Conservation (phyloP, 2,329 filamentous ascomycete species). For the Drechmeria coniospora region DNA sequence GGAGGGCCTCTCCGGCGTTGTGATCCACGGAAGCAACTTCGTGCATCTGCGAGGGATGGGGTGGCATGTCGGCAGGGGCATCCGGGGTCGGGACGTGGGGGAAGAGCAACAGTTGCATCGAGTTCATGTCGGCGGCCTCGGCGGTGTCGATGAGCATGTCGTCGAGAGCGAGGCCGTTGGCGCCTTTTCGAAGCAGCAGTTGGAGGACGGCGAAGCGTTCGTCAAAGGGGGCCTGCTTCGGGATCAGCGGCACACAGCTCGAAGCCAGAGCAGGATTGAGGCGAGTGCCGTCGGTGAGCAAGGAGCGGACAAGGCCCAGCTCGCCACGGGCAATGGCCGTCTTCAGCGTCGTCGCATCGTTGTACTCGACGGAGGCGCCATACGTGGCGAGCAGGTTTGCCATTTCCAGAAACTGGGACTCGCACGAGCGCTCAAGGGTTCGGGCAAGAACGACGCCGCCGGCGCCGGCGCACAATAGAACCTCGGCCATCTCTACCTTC, state of each 20-base stretch:
- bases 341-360: conserved; percentile 33
- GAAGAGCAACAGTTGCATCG: conserved; percentile 32
- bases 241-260: conserved; percentile 32
- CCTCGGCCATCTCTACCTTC: conserved; percentile 36
- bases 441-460: conserved; percentile 32
- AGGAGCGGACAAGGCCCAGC: conserved; percentile 27
- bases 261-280: conserved; percentile 31
- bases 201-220: conserved; percentile 28
- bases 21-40: conserved; percentile 36
- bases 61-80: conserved; percentile 6
- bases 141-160: conserved; percentile 35
- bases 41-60: conserved; percentile 25
- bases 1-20: conserved; percentile 34
- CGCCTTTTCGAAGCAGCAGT: conserved; percentile 34
- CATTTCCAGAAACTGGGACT: conserved; percentile 37
- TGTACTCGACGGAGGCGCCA: conserved; percentile 38
- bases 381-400: conserved; percentile 35
- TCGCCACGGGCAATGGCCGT: conserved; percentile 29
- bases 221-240: conserved; percentile 28
- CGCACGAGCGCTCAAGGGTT: conserved; percentile 32
- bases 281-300: conserved; percentile 28
- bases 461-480: conserved; percentile 43
- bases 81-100: conserved; percentile 23
- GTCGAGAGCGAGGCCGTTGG: conserved; percentile 28
- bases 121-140: conserved; percentile 29